Conservation (phyloP, 495 filamentous ascomycete species). For the Daldinia childiae region DNA sequence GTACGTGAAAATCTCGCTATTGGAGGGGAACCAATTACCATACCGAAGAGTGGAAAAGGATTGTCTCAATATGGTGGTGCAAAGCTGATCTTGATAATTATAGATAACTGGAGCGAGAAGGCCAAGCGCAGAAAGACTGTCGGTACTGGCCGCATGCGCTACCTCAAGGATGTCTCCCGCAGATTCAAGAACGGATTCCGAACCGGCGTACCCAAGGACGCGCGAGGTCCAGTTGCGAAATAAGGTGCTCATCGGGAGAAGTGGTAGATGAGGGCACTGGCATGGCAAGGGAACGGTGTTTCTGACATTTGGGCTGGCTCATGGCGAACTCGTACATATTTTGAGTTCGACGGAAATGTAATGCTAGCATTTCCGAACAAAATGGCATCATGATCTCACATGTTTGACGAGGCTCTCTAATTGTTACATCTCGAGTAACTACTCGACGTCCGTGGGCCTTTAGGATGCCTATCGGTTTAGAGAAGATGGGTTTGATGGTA, state of each 20-base stretch:
- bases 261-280: conserved; percentile 42
- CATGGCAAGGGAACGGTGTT: conserved; percentile 50
- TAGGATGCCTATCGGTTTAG: conserved; percentile 1
- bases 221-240: conserved; percentile 68
- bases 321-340: conserved; percentile 40
- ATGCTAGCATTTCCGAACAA: conserved; percentile 45
- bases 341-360: conserved; percentile 40
- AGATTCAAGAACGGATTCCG: conserved; percentile 97
- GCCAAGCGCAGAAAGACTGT: conserved; percentile 99
- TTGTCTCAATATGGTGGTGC: conserved; percentile 20
- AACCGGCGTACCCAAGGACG: conserved; percentile 84
- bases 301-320: conserved; percentile 50
- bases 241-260: conserved; percentile 38
- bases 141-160: conserved; percentile 90
- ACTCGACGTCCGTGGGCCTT: not conserved
- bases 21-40: not conserved
- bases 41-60: conserved; percentile 27
- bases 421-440: not conserved
- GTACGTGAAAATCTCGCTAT: conserved; percentile 69
- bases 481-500: not conserved
- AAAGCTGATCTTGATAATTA: conserved; percentile 33
- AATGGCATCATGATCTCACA: conserved; percentile 49
- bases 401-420: conserved; percentile 22
- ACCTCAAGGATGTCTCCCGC: conserved; percentile 88
- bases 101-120: conserved; percentile 99